These are phyloP conservation scores for Posidonia oceanica DNA, from an alignment of 116 monocot genomes.

Conservation along the genomic window DNA sequence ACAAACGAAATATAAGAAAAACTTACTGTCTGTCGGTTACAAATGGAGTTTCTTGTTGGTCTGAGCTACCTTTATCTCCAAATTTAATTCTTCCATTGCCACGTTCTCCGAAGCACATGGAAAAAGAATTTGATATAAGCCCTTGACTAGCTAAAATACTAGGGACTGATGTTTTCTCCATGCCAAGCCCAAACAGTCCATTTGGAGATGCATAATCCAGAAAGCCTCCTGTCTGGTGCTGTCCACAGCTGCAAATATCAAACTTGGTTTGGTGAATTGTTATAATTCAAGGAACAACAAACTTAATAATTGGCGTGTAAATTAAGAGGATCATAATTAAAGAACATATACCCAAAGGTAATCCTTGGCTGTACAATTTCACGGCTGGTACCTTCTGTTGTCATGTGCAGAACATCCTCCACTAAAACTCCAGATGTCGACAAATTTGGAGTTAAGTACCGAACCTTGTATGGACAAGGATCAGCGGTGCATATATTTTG, in stretches of 20 bases:
- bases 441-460: constrained; percentile 5
- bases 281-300: too few relatives aligned
- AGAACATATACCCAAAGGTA: background rate
- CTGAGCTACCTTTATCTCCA: constrained; percentile 75
- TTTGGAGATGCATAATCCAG: constrained; percentile 60
- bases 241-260: constrained; percentile 34
- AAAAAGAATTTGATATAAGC: constrained; percentile 63
- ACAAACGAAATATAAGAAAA: background rate
- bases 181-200: constrained; percentile 83
- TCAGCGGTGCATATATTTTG: background rate
- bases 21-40: constrained; percentile 11
- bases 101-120: constrained; percentile 80
- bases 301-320: too few relatives aligned
- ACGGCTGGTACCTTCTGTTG: constrained; percentile 7
- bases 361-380: constrained; percentile 7
- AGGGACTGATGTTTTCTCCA: constrained; percentile 63
- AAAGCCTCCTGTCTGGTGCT: constrained; percentile 72
- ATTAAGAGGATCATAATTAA: background rate
- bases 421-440: constrained; percentile 15
- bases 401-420: constrained; percentile 16
- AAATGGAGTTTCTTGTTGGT: constrained; percentile 65
- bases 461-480: constrained; percentile 13
- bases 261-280: too few relatives aligned
- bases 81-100: constrained; percentile 71
- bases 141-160: constrained; percentile 54